Percentiles rank a stretch among this genome's conserved stretches.
phyloP scores from a whole-genome alignment of 2,329 filamentous ascomycete genomes.

The Simplicillium sp. region DNA sequence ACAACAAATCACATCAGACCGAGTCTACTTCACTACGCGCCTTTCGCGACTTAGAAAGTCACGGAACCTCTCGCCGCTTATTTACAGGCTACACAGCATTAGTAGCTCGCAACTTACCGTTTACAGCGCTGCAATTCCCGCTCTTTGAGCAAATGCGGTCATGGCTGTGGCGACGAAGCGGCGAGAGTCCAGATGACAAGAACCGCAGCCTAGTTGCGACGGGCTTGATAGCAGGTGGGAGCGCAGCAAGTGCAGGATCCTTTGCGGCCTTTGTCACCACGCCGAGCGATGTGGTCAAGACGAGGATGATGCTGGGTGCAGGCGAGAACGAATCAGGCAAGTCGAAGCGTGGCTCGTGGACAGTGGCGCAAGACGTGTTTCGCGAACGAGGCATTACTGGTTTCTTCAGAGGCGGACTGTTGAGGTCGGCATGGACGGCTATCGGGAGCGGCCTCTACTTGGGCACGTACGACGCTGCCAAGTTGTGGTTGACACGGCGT shows the following conservation, averaged over 20 bases:
- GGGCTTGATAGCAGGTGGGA: slow-evolving; percentile 60
- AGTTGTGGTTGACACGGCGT: slow-evolving; percentile 46
- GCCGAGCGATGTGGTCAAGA: slow-evolving; percentile 84
- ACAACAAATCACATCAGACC: slow-evolving; percentile 5
- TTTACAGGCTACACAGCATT: slow-evolving; percentile 71
- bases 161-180: slow-evolving; percentile 31
- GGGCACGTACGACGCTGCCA: slow-evolving; percentile 75
- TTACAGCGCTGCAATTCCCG: slow-evolving; percentile 82
- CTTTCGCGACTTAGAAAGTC: slow-evolving; percentile 38
- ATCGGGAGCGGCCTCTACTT: slow-evolving; percentile 77
- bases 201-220: slow-evolving; percentile 47
- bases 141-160: slow-evolving; percentile 66
- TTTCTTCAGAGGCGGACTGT: slow-evolving; percentile 64
- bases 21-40: slow-evolving; percentile 37
- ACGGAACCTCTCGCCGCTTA: slow-evolving; percentile 47
- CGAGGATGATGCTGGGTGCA: slow-evolving; percentile 72
- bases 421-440: slow-evolving; percentile 74
- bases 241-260: slow-evolving; percentile 65
- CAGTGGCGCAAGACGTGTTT: slow-evolving; percentile 57
- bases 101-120: slow-evolving; percentile 73
- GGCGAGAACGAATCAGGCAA: slow-evolving; percentile 22
- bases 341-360: slow-evolving; percentile 35
- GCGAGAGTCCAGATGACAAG: slow-evolving; percentile 13
- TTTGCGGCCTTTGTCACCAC: slow-evolving; percentile 76
- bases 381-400: slow-evolving; percentile 59